Base-by-base conservation (phyloP, 768 basidiomycete genomes). In the Lenzites betulinus region DNA sequence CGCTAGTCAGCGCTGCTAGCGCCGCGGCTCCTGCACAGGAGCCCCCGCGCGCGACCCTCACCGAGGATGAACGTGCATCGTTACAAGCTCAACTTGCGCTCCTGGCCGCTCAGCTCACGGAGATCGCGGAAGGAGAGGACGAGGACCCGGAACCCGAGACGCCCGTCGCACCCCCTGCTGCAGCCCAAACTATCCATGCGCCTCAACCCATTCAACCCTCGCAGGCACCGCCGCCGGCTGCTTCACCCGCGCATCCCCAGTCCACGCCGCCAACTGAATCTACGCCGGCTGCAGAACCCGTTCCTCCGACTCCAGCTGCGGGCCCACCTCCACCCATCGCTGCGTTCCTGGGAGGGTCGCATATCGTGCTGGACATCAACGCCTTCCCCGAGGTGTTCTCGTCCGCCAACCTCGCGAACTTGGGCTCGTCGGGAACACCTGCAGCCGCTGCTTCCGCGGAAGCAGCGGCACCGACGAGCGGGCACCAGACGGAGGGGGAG, bases 71-170 rank as follows among this genome's bases (percentile, higher is more conserved):
- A 47, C 80, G 90, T 18, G 88, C 89, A 36, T 83, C 86, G 54
- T 71, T 92, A 54, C 90, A 91, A 67, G 88, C 87, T 0, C 88
- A 88, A 64, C 77, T 92, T 44, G 89, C 85, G 2, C 77, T 92
- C 30, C 70, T 92, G 55, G 88, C 89, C 5, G 87, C 85, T 0
- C 90, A 92, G 67, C 70, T 92, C 25, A 81, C 83, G 25, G 90
- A 90, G 69, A 76, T 90, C 48, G 85, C 82, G 15, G 81, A 83
- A 52, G 74, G 22, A 25, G 62, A 64, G 5, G 68, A 69, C 0
- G 75, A 74, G 36, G 73, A 71, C 36, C 69, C 36, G 11, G 36
- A 9, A 3, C 36, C 47, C 0, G n/a, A 65, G 8, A 15, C 42
- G 26, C 39, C 54, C 23, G 41, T 26, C 15, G 39, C n/a, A n/a